Evolutionary conservation across 2,329 filamentous ascomycete species (phyloP), one percentile per base, ranked within the genome.

Genomic region (Exophiala calicioides): DNA sequence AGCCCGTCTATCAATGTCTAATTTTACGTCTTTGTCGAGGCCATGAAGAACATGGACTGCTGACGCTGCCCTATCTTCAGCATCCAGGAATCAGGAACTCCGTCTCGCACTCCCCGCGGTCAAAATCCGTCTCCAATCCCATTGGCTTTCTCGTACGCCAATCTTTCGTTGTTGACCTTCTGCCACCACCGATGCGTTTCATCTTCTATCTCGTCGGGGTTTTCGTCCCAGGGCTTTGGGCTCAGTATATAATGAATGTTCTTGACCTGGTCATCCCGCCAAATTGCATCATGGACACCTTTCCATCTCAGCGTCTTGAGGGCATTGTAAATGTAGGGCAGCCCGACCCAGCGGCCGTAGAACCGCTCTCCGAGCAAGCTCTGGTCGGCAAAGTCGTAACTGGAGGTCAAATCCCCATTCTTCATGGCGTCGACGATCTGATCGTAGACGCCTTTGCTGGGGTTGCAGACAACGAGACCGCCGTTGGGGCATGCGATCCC

Each of bases 181-280:
- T 75, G 77, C 80, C 80, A 83, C 80, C 80, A 82, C 47, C 67
- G 65, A 64, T 80, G 70, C 26, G 70, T 72, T 53, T 74, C 73
- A 48, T 80, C 71, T 41, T 66, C 16, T 6, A 44, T 49, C 8
- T 54, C 52, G 44, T 60, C 56, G 10, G 64, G 59, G 43, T 64
- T 68, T 63, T 82, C 78, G 51, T 83, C 77, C 80, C 80, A 84
- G 3, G 80, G 80, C 66, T 84, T 84, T 23, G 79, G 79, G 39
- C 71, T 76, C 44, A 84, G 59, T 30, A 84, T 77, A 57, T 80
- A 83, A 61, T 84, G 80, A 8, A 83, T 68, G 56, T 82, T 83
- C 67, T 82, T 82, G 15, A 83, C 77, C 56, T 73, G 61, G 13
- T 77, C 73, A 52, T 84, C 80, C 48, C 72, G 66, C 80, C 80